A percentile compares a stretch with the other conserved stretches of the same genome.
phyloP scores from a whole-genome alignment of 2,329 filamentous ascomycete species.

The Metarhizium anisopliae region DNA sequence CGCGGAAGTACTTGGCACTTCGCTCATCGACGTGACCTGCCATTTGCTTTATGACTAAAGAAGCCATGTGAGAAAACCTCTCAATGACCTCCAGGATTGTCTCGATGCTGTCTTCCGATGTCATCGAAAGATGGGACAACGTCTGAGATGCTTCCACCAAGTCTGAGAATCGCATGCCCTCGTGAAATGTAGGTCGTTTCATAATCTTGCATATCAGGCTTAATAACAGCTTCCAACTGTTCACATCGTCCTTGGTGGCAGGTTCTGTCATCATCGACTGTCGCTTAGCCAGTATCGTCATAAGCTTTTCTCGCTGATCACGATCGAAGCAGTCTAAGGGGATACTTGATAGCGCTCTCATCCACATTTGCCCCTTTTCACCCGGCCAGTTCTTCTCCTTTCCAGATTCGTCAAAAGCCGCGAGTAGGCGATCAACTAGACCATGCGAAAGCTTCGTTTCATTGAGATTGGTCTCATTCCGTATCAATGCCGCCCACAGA shows the following conservation, averaged over 20 bases:
- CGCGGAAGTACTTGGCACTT: slow-evolving; percentile 30
- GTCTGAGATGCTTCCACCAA: slow-evolving; percentile 25
- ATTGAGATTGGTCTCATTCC: slow-evolving; percentile 30
- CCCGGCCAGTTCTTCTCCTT: slow-evolving; percentile 23
- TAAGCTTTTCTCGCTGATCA: slow-evolving; percentile 33
- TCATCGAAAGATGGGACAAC: slow-evolving; percentile 17
- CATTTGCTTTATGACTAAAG: slow-evolving; percentile 32
- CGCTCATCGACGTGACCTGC: slow-evolving; percentile 32
- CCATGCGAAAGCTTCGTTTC: slow-evolving; percentile 20
- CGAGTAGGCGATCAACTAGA: slow-evolving; percentile 24
- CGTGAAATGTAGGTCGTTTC: slow-evolving; percentile 41
- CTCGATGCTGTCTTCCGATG: slow-evolving; percentile 15
- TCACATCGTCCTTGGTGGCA: slow-evolving; percentile 15
- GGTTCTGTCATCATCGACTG: slow-evolving; percentile 16
- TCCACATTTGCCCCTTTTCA: slow-evolving; percentile 19
- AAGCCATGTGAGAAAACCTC: slow-evolving; percentile 23
- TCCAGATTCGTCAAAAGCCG: slow-evolving; percentile 17
- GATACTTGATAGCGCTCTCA: slow-evolving; percentile 23
- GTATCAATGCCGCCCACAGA: slow-evolving; percentile 22
- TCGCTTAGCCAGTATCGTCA: slow-evolving; percentile 23
- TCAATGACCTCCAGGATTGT: slow-evolving; percentile 22
- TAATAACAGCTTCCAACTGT: slow-evolving; percentile 29
- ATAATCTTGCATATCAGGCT: slow-evolving; percentile 41
- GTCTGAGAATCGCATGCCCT: slow-evolving; percentile 32
- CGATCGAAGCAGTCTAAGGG: slow-evolving; percentile 32